A percentile compares a stretch with the other conserved stretches of the same genome.
phyloP scores from a whole-genome alignment of 148 eudicot species.

The Hydrangea macrophylla region DNA sequence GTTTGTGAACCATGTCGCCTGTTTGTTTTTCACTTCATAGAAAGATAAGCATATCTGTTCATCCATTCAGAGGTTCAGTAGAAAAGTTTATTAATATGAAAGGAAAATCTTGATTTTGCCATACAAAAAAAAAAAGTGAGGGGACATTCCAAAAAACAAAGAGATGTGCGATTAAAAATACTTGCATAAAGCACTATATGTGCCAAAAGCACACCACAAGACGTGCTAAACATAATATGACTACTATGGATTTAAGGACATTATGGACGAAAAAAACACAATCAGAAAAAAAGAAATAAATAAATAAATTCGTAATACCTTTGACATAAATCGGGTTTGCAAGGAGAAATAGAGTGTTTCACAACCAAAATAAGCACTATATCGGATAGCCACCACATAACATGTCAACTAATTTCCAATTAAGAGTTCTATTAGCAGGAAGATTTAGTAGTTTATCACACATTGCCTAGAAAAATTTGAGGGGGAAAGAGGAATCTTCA shows the following conservation, averaged over 20 bases:
- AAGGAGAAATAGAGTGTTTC: neutral
- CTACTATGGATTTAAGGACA: neutral
- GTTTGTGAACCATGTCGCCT: slow-evolving; percentile 80
- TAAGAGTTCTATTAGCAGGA: neutral
- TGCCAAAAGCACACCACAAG: neutral
- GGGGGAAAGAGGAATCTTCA: neutral
- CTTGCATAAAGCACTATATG: neutral
- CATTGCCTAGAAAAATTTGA: neutral
- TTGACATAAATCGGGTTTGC: neutral
- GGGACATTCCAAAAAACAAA: neutral
- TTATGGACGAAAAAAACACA: neutral
- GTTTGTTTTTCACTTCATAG: slow-evolving; percentile 88
- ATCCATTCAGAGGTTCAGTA: slow-evolving; percentile 10
- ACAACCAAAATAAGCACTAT: neutral
- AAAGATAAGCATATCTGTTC: slow-evolving; percentile 92
- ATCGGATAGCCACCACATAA: neutral
- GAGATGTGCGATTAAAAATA: neutral
- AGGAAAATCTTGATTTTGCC: neutral
- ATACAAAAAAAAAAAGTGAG: slow-evolving; percentile 4
- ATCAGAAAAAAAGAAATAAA: neutral
- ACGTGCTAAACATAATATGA: neutral
- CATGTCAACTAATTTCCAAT: neutral
- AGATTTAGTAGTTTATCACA: neutral
- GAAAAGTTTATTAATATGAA: neutral
- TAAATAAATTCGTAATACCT: no score